Evolutionary conservation across 805 yeast genomes (phyloP).

Genomic region (Yarrowia osloensis): DNA sequence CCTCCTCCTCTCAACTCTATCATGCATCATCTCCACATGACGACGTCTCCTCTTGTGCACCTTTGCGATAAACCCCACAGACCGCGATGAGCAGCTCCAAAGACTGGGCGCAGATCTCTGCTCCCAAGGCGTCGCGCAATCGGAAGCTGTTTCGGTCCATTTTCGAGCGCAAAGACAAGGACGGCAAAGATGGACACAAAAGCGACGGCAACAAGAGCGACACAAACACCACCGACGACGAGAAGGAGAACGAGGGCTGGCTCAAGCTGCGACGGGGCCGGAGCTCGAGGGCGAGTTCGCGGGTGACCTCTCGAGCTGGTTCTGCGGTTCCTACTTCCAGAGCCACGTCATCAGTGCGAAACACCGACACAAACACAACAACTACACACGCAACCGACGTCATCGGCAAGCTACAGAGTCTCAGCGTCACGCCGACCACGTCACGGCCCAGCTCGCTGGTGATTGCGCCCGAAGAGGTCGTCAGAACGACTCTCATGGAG

Average conservation of each 20-base stretch:
- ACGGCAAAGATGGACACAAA: not conserved
- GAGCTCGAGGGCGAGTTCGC: not conserved
- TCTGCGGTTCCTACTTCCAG: not conserved
- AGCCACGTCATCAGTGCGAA: not conserved
- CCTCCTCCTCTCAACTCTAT: not conserved
- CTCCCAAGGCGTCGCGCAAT: slow-evolving; percentile 24
- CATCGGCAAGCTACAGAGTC: not conserved
- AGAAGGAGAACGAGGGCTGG: slow-evolving; percentile 8
- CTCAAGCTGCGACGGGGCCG: not conserved
- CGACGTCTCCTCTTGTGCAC: not conserved
- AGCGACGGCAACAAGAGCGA: not conserved
- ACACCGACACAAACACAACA: not conserved
- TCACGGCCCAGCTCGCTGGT: not conserved
- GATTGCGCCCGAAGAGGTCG: not conserved
- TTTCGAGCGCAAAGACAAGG: slow-evolving; percentile 21
- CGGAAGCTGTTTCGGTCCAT: slow-evolving; percentile 23
- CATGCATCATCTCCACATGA: slow-evolving; percentile 25
- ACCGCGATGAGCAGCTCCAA: not conserved
- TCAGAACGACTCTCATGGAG: not conserved
- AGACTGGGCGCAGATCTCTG: slow-evolving; percentile 17
- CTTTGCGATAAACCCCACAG: not conserved
- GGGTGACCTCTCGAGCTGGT: not conserved
- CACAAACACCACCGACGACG: slow-evolving; percentile 4
- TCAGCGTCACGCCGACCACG: not conserved
- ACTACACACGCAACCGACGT: not conserved